Evolutionary conservation across 2,329 filamentous ascomycete genomes (phyloP).

Genomic region (Pseudovirgaria hyperparasitica): DNA sequence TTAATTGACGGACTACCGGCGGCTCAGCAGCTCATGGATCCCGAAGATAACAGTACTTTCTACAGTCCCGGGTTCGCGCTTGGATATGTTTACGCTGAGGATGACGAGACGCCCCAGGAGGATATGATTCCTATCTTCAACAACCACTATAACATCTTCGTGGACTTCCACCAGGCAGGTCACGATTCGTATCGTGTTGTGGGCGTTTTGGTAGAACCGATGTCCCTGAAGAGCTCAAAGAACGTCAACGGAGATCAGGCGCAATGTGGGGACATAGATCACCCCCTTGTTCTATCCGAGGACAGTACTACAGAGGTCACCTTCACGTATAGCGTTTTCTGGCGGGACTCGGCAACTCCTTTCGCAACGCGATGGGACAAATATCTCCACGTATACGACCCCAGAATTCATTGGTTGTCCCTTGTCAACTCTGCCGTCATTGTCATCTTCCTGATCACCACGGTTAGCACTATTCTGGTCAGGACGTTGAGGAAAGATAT

Average conservation of each 20-base stretch:
- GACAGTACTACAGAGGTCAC: constrained; percentile 53
- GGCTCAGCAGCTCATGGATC: constrained; percentile 69
- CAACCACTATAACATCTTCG: constrained; percentile 89
- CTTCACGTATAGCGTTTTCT: constrained; percentile 89
- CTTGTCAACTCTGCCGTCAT: constrained; percentile 93
- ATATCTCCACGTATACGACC: constrained; percentile 92
- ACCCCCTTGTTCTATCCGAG: constrained; percentile 52
- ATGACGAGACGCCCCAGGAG: constrained; percentile 19
- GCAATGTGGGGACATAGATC: constrained; percentile 46
- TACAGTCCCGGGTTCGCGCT: constrained; percentile 87
- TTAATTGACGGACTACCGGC: constrained; percentile 88
- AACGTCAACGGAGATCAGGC: constrained; percentile 39
- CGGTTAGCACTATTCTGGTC: constrained; percentile 84
- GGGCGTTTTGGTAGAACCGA: constrained; percentile 77
- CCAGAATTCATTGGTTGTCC: constrained; percentile 98
- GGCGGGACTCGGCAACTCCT: constrained; percentile 69
- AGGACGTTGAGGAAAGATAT: constrained; percentile 90
- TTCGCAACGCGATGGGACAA: constrained; percentile 99
- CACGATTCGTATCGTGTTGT: constrained; percentile 72
- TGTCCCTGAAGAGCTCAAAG: constrained; percentile 50
- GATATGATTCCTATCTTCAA: constrained; percentile 53
- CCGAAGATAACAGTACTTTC: constrained; percentile 63
- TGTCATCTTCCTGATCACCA: constrained; percentile 79
- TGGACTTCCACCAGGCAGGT: constrained; percentile 80
- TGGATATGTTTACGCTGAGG: constrained; percentile 33